Evolutionary conservation across 768 basidiomycete genomes (phyloP).

Genomic region (Rhodotorula taiwanensis): DNA sequence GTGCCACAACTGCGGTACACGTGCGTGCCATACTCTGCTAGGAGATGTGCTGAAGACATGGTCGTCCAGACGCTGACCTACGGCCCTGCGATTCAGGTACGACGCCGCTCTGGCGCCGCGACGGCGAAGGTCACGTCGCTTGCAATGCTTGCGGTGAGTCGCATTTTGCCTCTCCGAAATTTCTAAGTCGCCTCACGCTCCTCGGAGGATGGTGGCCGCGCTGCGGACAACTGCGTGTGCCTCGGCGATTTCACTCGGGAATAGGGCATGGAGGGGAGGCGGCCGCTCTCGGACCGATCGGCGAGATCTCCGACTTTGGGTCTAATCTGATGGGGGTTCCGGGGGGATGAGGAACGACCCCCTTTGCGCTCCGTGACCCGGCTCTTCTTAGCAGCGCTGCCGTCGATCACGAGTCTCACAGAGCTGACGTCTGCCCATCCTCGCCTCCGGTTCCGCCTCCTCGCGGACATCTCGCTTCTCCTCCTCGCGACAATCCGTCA

Average conservation of each 20-base stretch:
- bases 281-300: neutral
- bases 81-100: conserved; percentile 38
- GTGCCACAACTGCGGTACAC: conserved; percentile 41
- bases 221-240: neutral
- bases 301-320: neutral
- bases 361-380: too few species aligned
- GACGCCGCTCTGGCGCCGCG: conserved; percentile 50
- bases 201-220: too few species aligned
- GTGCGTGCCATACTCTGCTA: conserved; percentile 11
- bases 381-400: too few species aligned
- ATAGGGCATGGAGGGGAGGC: neutral
- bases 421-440: too few species aligned
- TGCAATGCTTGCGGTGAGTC: conserved; percentile 51
- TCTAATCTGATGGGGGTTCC: neutral
- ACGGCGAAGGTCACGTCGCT: conserved; percentile 49
- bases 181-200: too few species aligned
- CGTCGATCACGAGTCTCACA: too few species aligned
- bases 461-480: neutral
- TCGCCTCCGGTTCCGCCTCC: neutral
- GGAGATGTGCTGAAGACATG: too few species aligned
- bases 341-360: neutral
- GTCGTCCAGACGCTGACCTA: neutral
- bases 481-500: neutral
- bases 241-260: neutral
- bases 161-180: neutral